These are phyloP conservation scores for Metarhizium humberi DNA, from an alignment of 2,329 filamentous ascomycete species.

Conservation along the genomic window DNA sequence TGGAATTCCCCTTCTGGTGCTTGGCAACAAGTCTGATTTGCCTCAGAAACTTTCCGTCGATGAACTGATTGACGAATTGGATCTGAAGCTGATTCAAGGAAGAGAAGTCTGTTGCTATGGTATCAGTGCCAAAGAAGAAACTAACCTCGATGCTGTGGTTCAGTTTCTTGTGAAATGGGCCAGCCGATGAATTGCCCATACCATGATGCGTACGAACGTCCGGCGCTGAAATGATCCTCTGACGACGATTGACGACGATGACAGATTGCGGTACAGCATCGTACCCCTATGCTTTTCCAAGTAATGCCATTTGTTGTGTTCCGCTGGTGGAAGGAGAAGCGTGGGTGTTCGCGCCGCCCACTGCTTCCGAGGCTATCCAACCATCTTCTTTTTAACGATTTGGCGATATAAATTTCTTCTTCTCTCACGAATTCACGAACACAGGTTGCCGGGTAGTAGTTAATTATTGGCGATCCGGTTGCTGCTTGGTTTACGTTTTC, in stretches of 20 bases:
- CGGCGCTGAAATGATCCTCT: conserved; percentile 2
- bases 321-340: not conserved
- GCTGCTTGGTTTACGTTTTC: not conserved
- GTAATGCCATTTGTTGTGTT: conserved; percentile 1
- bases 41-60: conserved; percentile 86
- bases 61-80: conserved; percentile 86
- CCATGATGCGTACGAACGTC: not conserved
- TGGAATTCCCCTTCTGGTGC: conserved; percentile 84
- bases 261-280: not conserved
- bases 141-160: conserved; percentile 92
- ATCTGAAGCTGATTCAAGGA: conserved; percentile 79
- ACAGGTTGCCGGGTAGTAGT: conserved; percentile 2
- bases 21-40: conserved; percentile 96
- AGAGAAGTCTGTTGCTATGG: conserved; percentile 98
- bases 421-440: conserved; percentile 24
- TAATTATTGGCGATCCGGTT: conserved; percentile 2
- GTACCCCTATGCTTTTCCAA: not conserved
- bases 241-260: conserved; percentile 7
- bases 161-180: conserved; percentile 93
- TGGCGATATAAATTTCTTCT: conserved; percentile 19
- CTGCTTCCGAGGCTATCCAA: not conserved
- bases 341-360: not conserved
- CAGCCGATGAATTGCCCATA: conserved; percentile 45
- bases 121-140: conserved; percentile 97
- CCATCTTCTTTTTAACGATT: conserved; percentile 8